These are phyloP conservation scores for Bruguiera hainesii DNA, from an alignment of 441 rosid species.

Conservation along the genomic window DNA sequence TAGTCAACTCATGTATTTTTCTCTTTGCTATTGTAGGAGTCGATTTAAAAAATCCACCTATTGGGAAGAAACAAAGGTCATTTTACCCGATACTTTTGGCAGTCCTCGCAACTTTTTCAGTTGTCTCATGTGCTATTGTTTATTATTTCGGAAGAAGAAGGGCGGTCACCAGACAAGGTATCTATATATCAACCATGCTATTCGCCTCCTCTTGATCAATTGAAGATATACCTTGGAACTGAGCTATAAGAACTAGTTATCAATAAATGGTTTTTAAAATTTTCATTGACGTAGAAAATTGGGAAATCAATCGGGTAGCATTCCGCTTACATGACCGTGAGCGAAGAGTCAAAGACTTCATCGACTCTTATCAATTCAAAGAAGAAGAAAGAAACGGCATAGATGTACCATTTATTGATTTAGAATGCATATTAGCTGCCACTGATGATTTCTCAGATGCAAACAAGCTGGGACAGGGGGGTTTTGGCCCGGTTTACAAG, in stretches of 20 bases:
- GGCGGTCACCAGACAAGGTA: conserved; percentile 33
- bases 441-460: conserved; percentile 46
- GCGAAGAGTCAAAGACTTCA: conserved; percentile 39
- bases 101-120: background rate
- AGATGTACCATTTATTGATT: conserved; percentile 46
- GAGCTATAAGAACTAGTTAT: no score
- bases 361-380: conserved; percentile 38
- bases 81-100: background rate
- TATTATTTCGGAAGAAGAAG: conserved; percentile 39
- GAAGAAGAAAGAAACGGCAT: conserved; percentile 45
- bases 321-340: conserved; percentile 39
- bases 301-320: conserved; percentile 20
- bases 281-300: conserved; percentile 17
- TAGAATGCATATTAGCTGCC: conserved; percentile 48
- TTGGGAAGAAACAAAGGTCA: conserved; percentile 3
- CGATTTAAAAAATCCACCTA: conserved; percentile 3
- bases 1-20: background rate
- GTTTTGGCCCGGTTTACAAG: conserved; percentile 67
- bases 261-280: no score
- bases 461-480: conserved; percentile 62
- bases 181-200: background rate
- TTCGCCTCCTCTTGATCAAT: background rate
- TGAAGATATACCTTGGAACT: background rate
- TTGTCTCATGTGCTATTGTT: background rate
- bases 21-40: background rate